Base-by-base conservation (phyloP, 179 eudicot species). In the Corrigiola litoralis region DNA sequence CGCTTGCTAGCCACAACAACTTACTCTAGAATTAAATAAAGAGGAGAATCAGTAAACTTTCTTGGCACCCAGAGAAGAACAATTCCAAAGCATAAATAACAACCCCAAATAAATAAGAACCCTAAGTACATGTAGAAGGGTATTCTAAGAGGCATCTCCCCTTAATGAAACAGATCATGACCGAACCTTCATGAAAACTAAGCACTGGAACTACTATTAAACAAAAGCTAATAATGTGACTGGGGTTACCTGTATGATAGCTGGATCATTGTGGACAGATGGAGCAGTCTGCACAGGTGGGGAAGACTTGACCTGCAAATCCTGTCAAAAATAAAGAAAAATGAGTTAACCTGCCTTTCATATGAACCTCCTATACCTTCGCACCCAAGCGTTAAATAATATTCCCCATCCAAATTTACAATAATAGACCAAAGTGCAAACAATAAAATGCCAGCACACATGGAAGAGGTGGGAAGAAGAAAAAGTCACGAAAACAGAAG, bases 241-340 rank as follows among this genome's bases (percentile, higher is more conserved):
- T 24, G 13, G 6, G 48, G 23, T 62, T 73, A 77, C 86, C 84
- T 74, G 85, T 29, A 84, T 81, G 61, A 84, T 81, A 58, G 88
- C 88, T 13, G 88, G 88, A 53, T 84, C 88, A 74, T 63, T 81
- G 63, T 72, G 74, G 54, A 79, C 69, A 59, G 80, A 52, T 40
- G 72, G 67, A 27, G 85, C 50, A 5, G 71, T 46, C 76, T 71
- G 83, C 21, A 72, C 76, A 46, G 84, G 78, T 25, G 82, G 88
- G 14, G 79, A 74, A 50, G 81, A 73, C 70, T 76, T 76, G 40
- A 84, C 88, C 37, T 84, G 88, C 74, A 84, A 69, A 75, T 84
- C 88, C 85, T 84, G 81, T 51, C 28, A 31, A 45, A 50, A 48
- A 29, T 6, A 40, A 52, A 44, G 44, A 23, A 63, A 48, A 45